Evolutionary conservation across 768 basidiomycete genomes (phyloP), one percentile per base, ranked within the genome.

Genomic region (Neoboletus magnificus): DNA sequence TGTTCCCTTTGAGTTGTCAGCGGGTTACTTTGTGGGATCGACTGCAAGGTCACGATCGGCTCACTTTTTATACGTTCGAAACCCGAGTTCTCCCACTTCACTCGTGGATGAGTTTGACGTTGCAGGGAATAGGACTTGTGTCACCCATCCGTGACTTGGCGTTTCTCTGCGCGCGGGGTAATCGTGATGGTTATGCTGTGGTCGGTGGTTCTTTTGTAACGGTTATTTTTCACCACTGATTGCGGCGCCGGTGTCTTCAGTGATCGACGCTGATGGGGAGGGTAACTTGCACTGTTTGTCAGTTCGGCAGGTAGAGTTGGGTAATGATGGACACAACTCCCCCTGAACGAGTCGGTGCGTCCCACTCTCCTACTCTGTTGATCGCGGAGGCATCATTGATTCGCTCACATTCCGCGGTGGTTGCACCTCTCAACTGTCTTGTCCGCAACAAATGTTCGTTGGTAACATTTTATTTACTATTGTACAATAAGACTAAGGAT

Each of bases 401-500:
- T 41, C 40, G 11, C 7, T 5, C 13, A 16, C 16, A 9, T 15
- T 16, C 35, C 12, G 15, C 35, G 16, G 22, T 18, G 9, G 16
- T 36, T 18, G 35, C 7, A 9, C 6, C 2, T 36, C 8, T 36
- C 35, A 35, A 32, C 20, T 12, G 18, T 8, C 36, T 40, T 18
- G 16, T 48, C 23, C 33, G 9, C 4, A 6, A 12, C 11, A 23
- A 7, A 23, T 11, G 18, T 48, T 8, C 8, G 27, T 10, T 29
- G 48, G 9, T 50, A 47, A 39, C 12, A 30, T 47, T 51, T 37
- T 18, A 12, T 57, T 57, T 40, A 60, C 18, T 59, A 59, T 30
- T 49, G 22, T 37, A 49, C 42, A 59, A 29, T 49, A 35, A 42
- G 43, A 29, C 49, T 50, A 54, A 39, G 9, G 27, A 42, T 45